phyloP scores from a whole-genome alignment of 108 stramenopile species.

The Pelagomonas calceolata region DNA sequence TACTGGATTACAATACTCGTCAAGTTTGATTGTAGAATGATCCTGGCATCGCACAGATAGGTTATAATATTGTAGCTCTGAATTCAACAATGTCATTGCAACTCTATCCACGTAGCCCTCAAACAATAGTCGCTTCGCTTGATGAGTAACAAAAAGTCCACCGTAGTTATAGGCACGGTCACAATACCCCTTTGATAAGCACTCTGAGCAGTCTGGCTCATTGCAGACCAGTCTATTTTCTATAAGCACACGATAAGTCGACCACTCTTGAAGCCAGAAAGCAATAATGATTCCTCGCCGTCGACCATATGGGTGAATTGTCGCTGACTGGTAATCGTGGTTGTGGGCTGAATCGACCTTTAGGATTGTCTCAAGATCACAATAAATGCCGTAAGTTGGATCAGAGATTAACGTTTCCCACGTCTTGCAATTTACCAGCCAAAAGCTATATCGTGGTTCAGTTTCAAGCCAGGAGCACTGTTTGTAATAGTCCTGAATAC shows the following conservation, averaged over 20 bases:
- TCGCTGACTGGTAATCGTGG: not conserved
- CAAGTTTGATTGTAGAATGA: not conserved
- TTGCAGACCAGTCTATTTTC: not conserved
- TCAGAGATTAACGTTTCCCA: not conserved
- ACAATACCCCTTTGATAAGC: too few species aligned
- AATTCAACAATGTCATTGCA: not conserved
- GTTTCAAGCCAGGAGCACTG: not conserved
- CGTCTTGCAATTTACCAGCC: not conserved
- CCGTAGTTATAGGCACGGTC: not conserved
- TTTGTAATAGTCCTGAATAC: not conserved
- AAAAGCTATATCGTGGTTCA: not conserved
- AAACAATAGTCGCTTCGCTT: not conserved
- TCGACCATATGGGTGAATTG: not conserved
- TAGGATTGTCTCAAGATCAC: not conserved
- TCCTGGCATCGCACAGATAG: not conserved
- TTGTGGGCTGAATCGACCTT: not conserved
- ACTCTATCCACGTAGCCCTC: not conserved
- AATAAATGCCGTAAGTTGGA: not conserved
- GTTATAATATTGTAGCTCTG: not conserved
- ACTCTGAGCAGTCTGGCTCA: not conserved
- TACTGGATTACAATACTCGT: not conserved
- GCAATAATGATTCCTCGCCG: not conserved
- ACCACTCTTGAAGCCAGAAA: not conserved
- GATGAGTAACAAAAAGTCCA: not conserved
- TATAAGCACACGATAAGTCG: not conserved